Conservation (phyloP, 2,329 filamentous ascomycete genomes). For the Hirsutella thompsonii region DNA sequence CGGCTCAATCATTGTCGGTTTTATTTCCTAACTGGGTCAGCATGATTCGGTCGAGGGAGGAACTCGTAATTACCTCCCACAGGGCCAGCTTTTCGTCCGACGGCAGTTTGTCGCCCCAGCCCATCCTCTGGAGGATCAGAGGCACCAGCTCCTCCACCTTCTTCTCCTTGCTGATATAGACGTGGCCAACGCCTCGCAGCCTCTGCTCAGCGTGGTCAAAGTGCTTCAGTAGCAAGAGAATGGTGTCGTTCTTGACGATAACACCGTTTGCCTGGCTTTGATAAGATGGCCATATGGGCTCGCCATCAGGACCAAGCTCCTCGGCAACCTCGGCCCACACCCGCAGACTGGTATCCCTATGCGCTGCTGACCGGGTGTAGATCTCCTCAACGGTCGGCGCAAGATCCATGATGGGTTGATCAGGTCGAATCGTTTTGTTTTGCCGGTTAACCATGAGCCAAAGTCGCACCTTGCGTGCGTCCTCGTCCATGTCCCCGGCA, state of each 20-base stretch:
- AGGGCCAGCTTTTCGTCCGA: slow-evolving; percentile 51
- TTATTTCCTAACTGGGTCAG: slow-evolving; percentile 57
- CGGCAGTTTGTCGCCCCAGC: slow-evolving; percentile 65
- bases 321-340: slow-evolving; percentile 77
- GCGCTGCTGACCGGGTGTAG: slow-evolving; percentile 36
- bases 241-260: slow-evolving; percentile 45
- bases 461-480: slow-evolving; percentile 60
- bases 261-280: slow-evolving; percentile 43
- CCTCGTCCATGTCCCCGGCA: slow-evolving; percentile 54
- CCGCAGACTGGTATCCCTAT: slow-evolving; percentile 60
- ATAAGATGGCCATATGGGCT: slow-evolving; percentile 57
- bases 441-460: slow-evolving; percentile 99
- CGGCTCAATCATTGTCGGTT: slow-evolving; percentile 90
- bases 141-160: slow-evolving; percentile 77
- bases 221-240: slow-evolving; percentile 84
- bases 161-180: slow-evolving; percentile 79
- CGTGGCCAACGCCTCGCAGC: slow-evolving; percentile 63
- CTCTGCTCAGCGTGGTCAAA: slow-evolving; percentile 71
- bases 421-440: slow-evolving; percentile 89
- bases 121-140: slow-evolving; percentile 69
- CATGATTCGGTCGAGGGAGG: neutral
- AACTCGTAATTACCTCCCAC: slow-evolving; percentile 48
- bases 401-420: slow-evolving; percentile 69
- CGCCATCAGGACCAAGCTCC: slow-evolving; percentile 52
- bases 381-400: slow-evolving; percentile 67